Conservation (phyloP, 2,329 filamentous ascomycete species). For the Byssothecium circinans region DNA sequence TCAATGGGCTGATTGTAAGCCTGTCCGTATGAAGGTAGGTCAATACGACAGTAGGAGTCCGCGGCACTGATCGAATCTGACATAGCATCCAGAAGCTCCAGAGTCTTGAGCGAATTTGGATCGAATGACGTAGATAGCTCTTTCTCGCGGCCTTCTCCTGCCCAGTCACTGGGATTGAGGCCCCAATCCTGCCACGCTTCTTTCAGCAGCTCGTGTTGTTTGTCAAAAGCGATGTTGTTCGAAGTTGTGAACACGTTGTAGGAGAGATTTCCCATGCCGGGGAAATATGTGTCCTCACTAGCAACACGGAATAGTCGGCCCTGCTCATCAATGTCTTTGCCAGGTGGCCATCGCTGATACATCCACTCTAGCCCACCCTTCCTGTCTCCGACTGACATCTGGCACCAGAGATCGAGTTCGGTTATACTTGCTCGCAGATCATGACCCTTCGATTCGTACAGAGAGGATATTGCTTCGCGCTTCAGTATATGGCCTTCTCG, state of each 20-base stretch:
- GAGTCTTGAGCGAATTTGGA: constrained; percentile 18
- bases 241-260: constrained; percentile 58
- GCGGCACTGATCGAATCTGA: constrained; percentile 65
- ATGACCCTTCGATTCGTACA: constrained; percentile 69
- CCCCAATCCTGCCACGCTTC: constrained; percentile 70
- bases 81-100: constrained; percentile 58
- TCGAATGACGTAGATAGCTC: constrained; percentile 47
- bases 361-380: constrained; percentile 91
- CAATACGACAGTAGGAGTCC: constrained; percentile 61
- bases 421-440: constrained; percentile 81
- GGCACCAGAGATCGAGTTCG: constrained; percentile 95
- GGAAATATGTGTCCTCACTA: constrained; percentile 76
- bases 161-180: constrained; percentile 63
- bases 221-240: constrained; percentile 44
- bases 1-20: constrained; percentile 58
- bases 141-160: not conserved
- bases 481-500: constrained; percentile 83
- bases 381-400: constrained; percentile 89
- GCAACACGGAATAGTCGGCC: constrained; percentile 74
- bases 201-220: constrained; percentile 64
- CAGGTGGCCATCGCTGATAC: constrained; percentile 73
- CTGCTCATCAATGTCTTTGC: constrained; percentile 67
- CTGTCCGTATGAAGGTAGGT: constrained; percentile 45
- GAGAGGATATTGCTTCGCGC: constrained; percentile 64
- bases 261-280: constrained; percentile 75